These are phyloP conservation scores for Neckera pumila DNA, from an alignment of 225 moss, liverwort and hornwort genomes.

Conservation along the genomic window DNA sequence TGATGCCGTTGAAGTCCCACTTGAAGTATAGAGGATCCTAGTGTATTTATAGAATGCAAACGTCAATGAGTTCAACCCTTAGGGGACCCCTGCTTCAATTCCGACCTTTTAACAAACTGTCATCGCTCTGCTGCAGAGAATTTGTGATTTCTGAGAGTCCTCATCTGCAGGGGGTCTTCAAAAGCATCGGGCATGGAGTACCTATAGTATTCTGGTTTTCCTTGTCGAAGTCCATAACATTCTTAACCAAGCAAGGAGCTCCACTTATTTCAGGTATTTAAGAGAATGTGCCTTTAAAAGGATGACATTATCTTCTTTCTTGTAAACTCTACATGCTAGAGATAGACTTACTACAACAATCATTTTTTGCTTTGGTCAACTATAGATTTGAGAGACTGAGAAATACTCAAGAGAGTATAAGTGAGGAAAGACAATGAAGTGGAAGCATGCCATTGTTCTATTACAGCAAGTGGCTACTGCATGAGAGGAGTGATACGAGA, in stretches of 20 bases:
- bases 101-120: neutral
- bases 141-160: neutral
- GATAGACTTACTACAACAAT: neutral
- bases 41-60: neutral
- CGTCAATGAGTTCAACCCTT: neutral
- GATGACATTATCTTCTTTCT: neutral
- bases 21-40: neutral
- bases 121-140: neutral
- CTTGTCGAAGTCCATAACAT: neutral
- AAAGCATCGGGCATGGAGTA: neutral
- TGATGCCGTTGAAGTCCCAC: neutral
- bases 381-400: neutral
- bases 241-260: neutral
- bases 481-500: neutral
- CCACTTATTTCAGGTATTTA: neutral
- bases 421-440: neutral
- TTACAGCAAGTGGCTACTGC: neutral
- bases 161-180: neutral
- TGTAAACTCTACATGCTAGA: neutral
- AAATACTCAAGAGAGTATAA: neutral
- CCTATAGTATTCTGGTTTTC: neutral
- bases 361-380: neutral
- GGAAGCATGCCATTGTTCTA: neutral
- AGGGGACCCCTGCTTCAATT: no score
- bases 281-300: neutral